These are phyloP conservation scores for Botrytis fragariae DNA, from an alignment of 2,329 filamentous ascomycete genomes.

Conservation along the genomic window DNA sequence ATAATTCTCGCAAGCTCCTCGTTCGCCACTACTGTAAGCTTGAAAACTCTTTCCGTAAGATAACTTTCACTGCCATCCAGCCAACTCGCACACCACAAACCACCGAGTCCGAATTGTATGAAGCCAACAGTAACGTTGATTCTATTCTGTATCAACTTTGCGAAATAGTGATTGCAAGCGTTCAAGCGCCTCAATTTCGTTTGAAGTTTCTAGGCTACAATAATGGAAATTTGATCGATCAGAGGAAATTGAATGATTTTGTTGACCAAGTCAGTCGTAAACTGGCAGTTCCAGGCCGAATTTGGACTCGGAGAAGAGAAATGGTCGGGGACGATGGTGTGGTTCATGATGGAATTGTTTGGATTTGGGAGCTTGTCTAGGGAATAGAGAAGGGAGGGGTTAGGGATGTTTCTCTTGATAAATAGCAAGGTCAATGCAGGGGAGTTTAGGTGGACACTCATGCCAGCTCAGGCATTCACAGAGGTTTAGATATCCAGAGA, in stretches of 20 bases:
- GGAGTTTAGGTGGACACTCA: background rate
- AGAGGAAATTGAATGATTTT: rapidly evolving
- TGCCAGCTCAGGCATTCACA: background rate
- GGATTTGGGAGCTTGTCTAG: background rate
- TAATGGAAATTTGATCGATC: no score
- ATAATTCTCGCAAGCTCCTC: no score
- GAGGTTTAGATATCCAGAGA: background rate
- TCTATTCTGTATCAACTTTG: rapidly evolving
- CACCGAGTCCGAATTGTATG: background rate
- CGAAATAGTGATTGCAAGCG: background rate
- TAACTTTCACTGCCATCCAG: background rate
- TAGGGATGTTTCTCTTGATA: background rate
- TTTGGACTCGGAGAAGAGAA: background rate
- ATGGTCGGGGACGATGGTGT: background rate
- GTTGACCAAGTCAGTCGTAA: rapidly evolving
- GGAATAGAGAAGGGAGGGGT: background rate
- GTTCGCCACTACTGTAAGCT: background rate
- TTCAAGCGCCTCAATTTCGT: background rate
- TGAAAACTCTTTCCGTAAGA: no score
- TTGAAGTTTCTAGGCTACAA: background rate
- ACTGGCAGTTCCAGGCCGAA: background rate
- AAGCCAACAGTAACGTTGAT: background rate
- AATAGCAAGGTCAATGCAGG: background rate
- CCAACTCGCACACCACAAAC: background rate
- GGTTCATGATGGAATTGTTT: background rate